A percentile compares a stretch with the other conserved stretches of the same genome.
These are phyloP conservation scores for Saksenaea vasiformis DNA, from an alignment of 371 early-diverging fungal species.

Conservation along the genomic window DNA sequence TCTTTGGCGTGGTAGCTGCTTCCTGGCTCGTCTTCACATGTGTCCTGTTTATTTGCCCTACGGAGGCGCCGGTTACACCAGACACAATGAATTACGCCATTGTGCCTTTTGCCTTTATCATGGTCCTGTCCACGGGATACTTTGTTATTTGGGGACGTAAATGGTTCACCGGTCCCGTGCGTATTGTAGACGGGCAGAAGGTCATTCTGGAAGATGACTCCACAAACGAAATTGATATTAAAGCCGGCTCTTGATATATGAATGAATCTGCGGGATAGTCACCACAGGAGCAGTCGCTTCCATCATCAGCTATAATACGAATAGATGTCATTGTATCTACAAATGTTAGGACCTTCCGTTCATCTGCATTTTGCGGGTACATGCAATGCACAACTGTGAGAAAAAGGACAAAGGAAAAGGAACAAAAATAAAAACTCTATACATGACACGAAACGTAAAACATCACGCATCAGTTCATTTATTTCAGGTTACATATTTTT, in stretches of 20 bases:
- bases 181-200: slow-evolving; percentile 42
- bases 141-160: slow-evolving; percentile 52
- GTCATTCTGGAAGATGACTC: slow-evolving; percentile 46
- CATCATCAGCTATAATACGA: too few species aligned
- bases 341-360: too few species aligned
- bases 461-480: not conserved
- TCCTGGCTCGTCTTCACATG: slow-evolving; percentile 47
- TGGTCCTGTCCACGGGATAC: slow-evolving; percentile 40
- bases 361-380: too few species aligned
- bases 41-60: slow-evolving; percentile 49
- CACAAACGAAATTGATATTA: not conserved
- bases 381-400: too few species aligned
- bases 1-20: slow-evolving; percentile 36
- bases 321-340: too few species aligned
- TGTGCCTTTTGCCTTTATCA: slow-evolving; percentile 53
- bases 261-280: not conserved
- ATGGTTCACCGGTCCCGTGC: slow-evolving; percentile 49
- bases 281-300: too few species aligned
- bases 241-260: not conserved
- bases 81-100: slow-evolving; percentile 57
- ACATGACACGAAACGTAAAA: not conserved
- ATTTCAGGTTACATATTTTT: slow-evolving; percentile 24
- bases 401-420: too few species aligned
- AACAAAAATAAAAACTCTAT: too few species aligned
- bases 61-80: slow-evolving; percentile 32